These are phyloP conservation scores for Debaryomyces sp. DNA, from an alignment of 1,139 yeast genomes.

Conservation along the genomic window DNA sequence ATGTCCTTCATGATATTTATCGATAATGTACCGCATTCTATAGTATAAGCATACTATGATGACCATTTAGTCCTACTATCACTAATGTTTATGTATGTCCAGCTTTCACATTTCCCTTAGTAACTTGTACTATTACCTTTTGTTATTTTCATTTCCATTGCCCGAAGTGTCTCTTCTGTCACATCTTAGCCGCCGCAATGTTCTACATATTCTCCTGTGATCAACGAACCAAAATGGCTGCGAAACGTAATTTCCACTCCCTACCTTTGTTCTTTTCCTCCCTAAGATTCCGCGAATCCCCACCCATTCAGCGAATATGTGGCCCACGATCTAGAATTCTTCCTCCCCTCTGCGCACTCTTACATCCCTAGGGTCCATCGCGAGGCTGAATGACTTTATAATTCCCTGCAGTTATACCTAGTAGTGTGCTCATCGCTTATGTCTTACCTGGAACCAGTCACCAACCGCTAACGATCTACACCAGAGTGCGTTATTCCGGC, in stretches of 20 bases:
- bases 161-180: too few species aligned
- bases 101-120: too few species aligned
- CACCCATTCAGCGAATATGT: not conserved
- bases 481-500: too few species aligned
- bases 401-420: not conserved
- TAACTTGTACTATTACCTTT: too few species aligned
- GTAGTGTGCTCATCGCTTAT: not conserved
- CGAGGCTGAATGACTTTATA: not conserved
- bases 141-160: too few species aligned
- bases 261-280: too few species aligned
- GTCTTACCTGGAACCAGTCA: not conserved
- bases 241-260: not conserved
- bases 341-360: not conserved
- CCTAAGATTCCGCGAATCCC: not conserved
- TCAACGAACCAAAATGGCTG: not conserved
- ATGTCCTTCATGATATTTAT: too few species aligned
- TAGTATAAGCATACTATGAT: too few species aligned
- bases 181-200: too few species aligned
- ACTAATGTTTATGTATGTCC: too few species aligned
- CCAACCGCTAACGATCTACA: not conserved
- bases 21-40: too few species aligned
- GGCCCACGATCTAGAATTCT: not conserved
- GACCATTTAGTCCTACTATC: too few species aligned
- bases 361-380: not conserved
- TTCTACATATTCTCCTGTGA: not conserved